Conservation (phyloP, 1,284 basidiomycete genomes). For the Cutaneotrichosporon arboriforme region DNA sequence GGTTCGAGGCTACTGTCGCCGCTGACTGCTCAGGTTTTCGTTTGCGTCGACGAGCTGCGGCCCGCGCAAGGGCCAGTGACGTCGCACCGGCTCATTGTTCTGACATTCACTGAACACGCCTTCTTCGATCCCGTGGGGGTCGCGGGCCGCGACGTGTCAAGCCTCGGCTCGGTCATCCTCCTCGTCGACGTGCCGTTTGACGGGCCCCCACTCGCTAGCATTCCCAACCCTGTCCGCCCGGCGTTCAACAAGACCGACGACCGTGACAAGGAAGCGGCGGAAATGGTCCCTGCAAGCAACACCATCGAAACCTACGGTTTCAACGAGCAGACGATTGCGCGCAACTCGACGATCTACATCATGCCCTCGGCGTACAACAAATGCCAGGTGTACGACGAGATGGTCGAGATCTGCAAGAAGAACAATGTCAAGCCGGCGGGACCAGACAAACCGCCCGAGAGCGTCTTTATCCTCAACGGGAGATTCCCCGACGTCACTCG, state of each 20-base stretch:
- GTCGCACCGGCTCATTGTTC: conserved; percentile 20
- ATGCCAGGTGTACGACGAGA: background rate
- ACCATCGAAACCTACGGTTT: conserved; percentile 7
- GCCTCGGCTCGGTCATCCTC: conserved; percentile 12
- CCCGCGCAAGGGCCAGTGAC: background rate
- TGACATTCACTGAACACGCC: conserved; percentile 6
- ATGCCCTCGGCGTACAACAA: background rate
- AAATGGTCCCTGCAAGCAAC: background rate
- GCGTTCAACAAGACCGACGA: conserved; percentile 2
- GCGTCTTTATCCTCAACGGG: conserved; percentile 16
- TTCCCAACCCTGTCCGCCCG: conserved; percentile 28
- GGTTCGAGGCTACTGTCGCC: background rate
- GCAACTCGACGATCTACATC: background rate
- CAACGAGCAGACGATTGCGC: background rate
- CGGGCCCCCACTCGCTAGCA: background rate
- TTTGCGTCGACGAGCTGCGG: conserved; percentile 15
- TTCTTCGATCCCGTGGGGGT: background rate
- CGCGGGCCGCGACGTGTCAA: background rate
- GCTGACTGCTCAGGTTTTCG: conserved; percentile 17
- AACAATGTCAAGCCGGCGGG: background rate
- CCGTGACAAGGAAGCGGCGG: too few relatives aligned
- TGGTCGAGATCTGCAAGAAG: background rate
- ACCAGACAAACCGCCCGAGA: background rate
- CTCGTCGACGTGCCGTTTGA: conserved; percentile 20
- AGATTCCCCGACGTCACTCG: conserved; percentile 1